Evolutionary conservation across 1,284 basidiomycete species (phyloP).

Genomic region (Xerocomus nothofagi): DNA sequence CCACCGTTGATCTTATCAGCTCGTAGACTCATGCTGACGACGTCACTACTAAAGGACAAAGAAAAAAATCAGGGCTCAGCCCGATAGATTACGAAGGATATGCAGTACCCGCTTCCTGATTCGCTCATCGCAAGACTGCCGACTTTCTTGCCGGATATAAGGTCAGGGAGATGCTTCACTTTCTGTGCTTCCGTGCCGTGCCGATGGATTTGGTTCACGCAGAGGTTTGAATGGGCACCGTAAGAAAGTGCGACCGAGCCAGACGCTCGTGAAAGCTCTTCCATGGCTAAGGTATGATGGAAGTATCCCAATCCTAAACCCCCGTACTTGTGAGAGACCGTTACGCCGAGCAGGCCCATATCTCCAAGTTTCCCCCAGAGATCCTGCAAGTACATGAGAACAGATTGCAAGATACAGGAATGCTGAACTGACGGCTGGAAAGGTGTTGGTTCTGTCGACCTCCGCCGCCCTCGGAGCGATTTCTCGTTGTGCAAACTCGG

Average conservation of each 20-base stretch:
- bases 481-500: slow-evolving; percentile 67
- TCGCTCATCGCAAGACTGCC: slow-evolving; percentile 96
- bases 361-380: slow-evolving; percentile 87
- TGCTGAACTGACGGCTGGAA: slow-evolving; percentile 60
- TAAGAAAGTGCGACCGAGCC: slow-evolving; percentile 92
- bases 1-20: slow-evolving; percentile 77
- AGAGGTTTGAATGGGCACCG: slow-evolving; percentile 85
- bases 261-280: slow-evolving; percentile 86
- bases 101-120: slow-evolving; percentile 66
- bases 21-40: slow-evolving; percentile 85
- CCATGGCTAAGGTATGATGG: slow-evolving; percentile 90
- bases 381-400: slow-evolving; percentile 50
- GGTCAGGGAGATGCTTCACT: slow-evolving; percentile 81
- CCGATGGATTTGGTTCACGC: slow-evolving; percentile 86
- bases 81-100: neutral
- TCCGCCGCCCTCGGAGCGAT: slow-evolving; percentile 81
- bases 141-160: slow-evolving; percentile 81
- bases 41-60: slow-evolving; percentile 67
- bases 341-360: slow-evolving; percentile 86
- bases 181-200: slow-evolving; percentile 89
- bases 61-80: slow-evolving; percentile 4
- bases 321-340: slow-evolving; percentile 76
- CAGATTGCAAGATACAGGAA: neutral
- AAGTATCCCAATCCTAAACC: slow-evolving; percentile 84
- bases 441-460: slow-evolving; percentile 81